Evolutionary conservation across 352 stramenopile species (phyloP), one percentile per base, ranked within the genome.

Genomic region (Pythium brassicae): DNA sequence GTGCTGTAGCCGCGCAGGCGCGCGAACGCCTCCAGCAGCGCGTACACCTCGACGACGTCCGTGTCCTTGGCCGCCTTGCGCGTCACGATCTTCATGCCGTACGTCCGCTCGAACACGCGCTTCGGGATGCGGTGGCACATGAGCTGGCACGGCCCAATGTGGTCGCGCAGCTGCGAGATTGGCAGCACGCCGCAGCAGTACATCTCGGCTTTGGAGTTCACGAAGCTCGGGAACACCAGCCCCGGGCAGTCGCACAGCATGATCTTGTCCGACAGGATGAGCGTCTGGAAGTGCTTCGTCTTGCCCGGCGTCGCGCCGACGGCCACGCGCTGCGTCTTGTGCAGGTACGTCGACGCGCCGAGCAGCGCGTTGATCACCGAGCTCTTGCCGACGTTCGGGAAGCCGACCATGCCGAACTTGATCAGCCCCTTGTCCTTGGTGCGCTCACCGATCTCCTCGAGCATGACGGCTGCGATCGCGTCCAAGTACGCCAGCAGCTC

Each of bases 271-370:
- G 93, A 98, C 19, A 99, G 67, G 11, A 99, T 76, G 42, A 99
- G 76, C 43, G 98, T 99, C 88, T 99, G 98, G 62, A 99, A 99
- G 78, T 99, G 98, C 71, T 99, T 99, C 7, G 98, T 99, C 72
- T 99, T 99, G 59, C 98, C 98, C 9, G 98, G 98, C 37, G 98
- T 99, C 25, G 94, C 84, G 48, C 95, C 97, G 15, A 99, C 98
- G 26, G 85, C 97, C 20, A 99, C 97, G 54, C 97, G 93, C 51
- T 97, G 91, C 5, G 90, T 92, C 65, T 93, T 91, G 78, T 99
- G 97, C 34, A 86, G 89, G 65, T 95, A 94, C 48, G 96, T 97
- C 14, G 94, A 98, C 48, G 91, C 95, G 48, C 97, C 97, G 22
- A 99, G 77, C 25, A 99, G 76, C 32, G 98, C 97, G 69, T 99